Evolutionary conservation across 257 asterid species (phyloP).

Genomic region (Hygrophila difformis): DNA sequence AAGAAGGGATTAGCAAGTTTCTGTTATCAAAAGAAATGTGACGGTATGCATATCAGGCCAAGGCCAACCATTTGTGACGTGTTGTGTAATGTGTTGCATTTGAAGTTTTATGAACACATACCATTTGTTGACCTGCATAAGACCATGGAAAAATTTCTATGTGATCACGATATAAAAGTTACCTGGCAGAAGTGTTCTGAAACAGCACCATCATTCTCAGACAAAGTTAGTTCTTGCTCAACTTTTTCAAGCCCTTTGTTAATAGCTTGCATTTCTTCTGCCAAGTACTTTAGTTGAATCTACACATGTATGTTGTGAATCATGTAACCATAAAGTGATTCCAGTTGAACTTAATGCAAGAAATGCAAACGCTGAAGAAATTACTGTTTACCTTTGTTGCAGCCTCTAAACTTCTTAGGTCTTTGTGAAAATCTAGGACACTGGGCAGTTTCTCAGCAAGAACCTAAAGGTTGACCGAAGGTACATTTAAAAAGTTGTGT

Average conservation of each 20-base stretch:
- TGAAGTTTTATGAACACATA: too few relatives aligned
- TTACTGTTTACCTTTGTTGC: constrained; percentile 50
- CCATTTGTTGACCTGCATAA: neutral
- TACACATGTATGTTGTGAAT: constrained; percentile 23
- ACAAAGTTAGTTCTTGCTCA: too few relatives aligned
- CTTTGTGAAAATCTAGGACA: constrained; percentile 59
- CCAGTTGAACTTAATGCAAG: too few relatives aligned
- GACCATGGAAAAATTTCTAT: neutral
- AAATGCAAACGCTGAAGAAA: neutral
- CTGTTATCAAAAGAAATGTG: constrained; percentile 1
- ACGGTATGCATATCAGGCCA: neutral
- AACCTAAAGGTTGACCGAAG: constrained; percentile 43
- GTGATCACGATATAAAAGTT: constrained; percentile 4
- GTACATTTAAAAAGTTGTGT: constrained; percentile 5
- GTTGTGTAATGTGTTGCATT: too few relatives aligned
- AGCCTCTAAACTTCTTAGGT: constrained; percentile 60
- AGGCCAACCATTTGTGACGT: too few relatives aligned
- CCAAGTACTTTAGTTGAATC: constrained; percentile 37
- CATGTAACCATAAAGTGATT: constrained; percentile 13
- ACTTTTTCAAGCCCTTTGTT: too few relatives aligned
- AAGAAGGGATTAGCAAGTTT: neutral
- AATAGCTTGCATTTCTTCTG: too few relatives aligned
- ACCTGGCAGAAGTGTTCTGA: constrained; percentile 47
- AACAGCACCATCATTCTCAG: too few relatives aligned
- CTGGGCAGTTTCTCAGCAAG: constrained; percentile 69